Evolutionary conservation across 176 grass and related monocot genomes (phyloP).

Genomic region (Oryza nivara): DNA sequence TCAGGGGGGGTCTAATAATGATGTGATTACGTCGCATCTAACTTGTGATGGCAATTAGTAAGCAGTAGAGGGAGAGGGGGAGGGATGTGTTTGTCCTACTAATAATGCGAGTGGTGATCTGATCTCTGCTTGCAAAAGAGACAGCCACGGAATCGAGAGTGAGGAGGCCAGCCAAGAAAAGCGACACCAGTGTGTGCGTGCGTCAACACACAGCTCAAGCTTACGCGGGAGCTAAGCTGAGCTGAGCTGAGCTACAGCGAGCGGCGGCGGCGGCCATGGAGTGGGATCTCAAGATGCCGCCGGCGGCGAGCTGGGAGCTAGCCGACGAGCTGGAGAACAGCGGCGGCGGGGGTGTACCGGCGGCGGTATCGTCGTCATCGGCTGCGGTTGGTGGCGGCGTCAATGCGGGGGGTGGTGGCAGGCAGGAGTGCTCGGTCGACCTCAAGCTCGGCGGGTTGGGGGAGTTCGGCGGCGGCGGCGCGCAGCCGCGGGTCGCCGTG

Average conservation of each 20-base stretch:
- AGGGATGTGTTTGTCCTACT: background rate
- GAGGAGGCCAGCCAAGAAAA: background rate
- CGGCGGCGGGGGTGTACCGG: background rate
- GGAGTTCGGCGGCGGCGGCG: conserved; percentile 32
- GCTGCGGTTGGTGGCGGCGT: background rate
- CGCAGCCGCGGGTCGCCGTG: background rate
- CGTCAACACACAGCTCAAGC: background rate
- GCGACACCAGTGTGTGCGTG: conserved; percentile 15
- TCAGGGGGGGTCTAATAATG: background rate
- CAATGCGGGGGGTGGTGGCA: background rate
- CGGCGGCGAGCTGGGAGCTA: conserved; percentile 60
- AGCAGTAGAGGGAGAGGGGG: background rate
- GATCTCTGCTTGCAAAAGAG: background rate
- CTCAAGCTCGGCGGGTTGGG: conserved; percentile 79
- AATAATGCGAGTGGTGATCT: no score
- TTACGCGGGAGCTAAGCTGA: background rate
- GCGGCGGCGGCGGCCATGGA: conserved; percentile 51
- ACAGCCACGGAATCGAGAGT: conserved; percentile 37
- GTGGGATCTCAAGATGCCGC: conserved; percentile 82
- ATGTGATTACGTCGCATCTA: background rate
- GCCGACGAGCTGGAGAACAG: conserved; percentile 46
- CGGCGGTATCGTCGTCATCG: background rate
- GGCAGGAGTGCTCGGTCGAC: conserved; percentile 71
- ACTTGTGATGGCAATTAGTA: background rate
- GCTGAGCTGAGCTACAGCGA: background rate